Percentiles rank a stretch among this genome's conserved stretches.
These are phyloP conservation scores for Petunia secreta DNA, from an alignment of 257 asterid genomes.

Conservation along the genomic window DNA sequence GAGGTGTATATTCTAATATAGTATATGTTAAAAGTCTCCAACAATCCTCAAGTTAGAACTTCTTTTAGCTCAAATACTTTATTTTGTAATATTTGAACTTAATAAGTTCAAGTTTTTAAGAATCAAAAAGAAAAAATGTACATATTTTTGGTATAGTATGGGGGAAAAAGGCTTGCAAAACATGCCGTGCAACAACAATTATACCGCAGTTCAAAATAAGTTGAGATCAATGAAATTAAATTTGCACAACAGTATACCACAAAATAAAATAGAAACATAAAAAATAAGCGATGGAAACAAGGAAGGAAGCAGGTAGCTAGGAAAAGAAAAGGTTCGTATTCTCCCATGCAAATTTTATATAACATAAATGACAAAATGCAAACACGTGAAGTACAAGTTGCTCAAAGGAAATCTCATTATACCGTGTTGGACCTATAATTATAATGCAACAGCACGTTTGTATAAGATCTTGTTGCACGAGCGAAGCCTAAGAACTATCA, in stretches of 20 bases:
- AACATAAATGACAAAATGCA: conserved; percentile 23
- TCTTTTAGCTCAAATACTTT: too few relatives aligned
- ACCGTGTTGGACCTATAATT: conserved; percentile 26
- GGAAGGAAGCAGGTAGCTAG: background rate
- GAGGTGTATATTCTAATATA: background rate
- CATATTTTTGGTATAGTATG: too few relatives aligned
- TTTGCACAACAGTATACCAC: background rate
- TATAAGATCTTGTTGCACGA: conserved; percentile 48
- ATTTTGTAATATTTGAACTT: too few relatives aligned
- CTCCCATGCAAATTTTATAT: conserved; percentile 35
- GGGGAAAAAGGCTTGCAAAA: too few relatives aligned
- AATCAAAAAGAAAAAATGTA: too few relatives aligned
- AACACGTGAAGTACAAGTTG: conserved; percentile 36
- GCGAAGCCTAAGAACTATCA: conserved; percentile 17
- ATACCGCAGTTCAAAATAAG: too few relatives aligned
- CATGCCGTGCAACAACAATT: too few relatives aligned
- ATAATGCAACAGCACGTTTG: conserved; percentile 41
- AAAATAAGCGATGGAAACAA: background rate
- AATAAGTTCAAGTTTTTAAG: too few relatives aligned
- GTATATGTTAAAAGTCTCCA: background rate
- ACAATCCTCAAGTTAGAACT: background rate
- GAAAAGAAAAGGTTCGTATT: background rate
- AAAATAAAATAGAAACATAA: background rate
- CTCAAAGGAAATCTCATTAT: conserved; percentile 26
- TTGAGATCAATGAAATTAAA: too few relatives aligned